Evolutionary conservation across 2,329 filamentous ascomycete species (phyloP).

Genomic region (Nothophaeocryptopus gaeumannii): DNA sequence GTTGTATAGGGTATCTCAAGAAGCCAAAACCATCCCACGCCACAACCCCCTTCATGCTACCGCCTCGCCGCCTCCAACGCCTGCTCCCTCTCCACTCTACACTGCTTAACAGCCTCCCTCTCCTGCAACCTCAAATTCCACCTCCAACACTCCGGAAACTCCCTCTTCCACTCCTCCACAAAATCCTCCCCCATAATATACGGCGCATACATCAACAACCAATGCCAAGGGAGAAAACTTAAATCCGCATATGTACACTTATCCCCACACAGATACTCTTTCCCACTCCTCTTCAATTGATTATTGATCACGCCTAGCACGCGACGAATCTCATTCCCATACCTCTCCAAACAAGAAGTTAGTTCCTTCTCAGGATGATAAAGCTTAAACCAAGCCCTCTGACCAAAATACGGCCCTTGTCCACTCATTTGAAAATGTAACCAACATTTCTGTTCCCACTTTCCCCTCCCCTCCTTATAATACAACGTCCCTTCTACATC

Average conservation of each 20-base stretch:
- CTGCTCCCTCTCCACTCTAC: slow-evolving; percentile 23
- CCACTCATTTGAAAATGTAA: slow-evolving; percentile 35
- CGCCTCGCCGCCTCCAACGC: slow-evolving; percentile 21
- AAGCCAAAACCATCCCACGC: too few species aligned
- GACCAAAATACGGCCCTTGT: slow-evolving; percentile 42
- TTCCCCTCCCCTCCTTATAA: slow-evolving; percentile 26
- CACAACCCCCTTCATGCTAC: too few species aligned
- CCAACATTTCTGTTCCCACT: slow-evolving; percentile 27
- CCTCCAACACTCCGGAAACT: slow-evolving; percentile 28
- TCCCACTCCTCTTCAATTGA: slow-evolving; percentile 34
- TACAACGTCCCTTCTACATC: slow-evolving; percentile 27
- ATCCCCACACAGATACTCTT: slow-evolving; percentile 42
- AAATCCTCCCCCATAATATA: slow-evolving; percentile 29
- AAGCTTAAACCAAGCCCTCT: slow-evolving; percentile 43
- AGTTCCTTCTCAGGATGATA: slow-evolving; percentile 42
- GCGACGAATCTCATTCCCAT: slow-evolving; percentile 44
- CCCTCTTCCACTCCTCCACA: slow-evolving; percentile 27
- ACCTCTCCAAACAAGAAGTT: slow-evolving; percentile 42
- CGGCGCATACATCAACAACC: slow-evolving; percentile 23
- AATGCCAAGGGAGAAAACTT: slow-evolving; percentile 42
- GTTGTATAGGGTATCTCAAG: too few species aligned
- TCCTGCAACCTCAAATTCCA: slow-evolving; percentile 32
- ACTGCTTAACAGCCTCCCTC: slow-evolving; percentile 22
- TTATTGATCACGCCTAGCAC: slow-evolving; percentile 45
- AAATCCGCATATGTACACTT: slow-evolving; percentile 44